A percentile compares a stretch with the other conserved stretches of the same genome.
These are phyloP conservation scores for Apiotrichum brassicae DNA, from an alignment of 1,284 basidiomycete species.

Conservation along the genomic window DNA sequence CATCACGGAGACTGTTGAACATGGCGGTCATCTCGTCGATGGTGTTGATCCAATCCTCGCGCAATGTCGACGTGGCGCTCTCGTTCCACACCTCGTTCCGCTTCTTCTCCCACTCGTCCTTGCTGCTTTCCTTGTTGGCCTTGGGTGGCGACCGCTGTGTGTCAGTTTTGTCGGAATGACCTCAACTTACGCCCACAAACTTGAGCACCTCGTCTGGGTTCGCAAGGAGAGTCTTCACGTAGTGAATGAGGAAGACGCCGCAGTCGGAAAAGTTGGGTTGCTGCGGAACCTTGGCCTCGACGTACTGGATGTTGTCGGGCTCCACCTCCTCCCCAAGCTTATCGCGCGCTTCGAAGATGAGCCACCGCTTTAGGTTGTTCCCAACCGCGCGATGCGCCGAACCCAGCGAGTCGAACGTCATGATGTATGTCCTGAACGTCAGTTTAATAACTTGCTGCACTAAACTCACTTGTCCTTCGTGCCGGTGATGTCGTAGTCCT, in stretches of 20 bases:
- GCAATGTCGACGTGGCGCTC: conserved; percentile 12
- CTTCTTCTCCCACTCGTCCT: conserved; percentile 9
- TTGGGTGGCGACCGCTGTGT: conserved; percentile 26
- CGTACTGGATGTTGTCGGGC: conserved; percentile 45
- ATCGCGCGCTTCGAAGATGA: conserved; percentile 70
- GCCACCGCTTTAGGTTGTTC: conserved; percentile 61
- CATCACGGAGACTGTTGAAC: not conserved
- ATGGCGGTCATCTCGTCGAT: conserved; percentile 17
- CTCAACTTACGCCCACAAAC: conserved; percentile 36
- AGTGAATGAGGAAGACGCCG: conserved; percentile 49
- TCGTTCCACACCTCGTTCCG: conserved; percentile 14
- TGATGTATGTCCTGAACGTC: conserved; percentile 60
- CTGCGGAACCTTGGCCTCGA: conserved; percentile 40
- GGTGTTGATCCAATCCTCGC: conserved; percentile 11
- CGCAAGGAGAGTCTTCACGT: conserved; percentile 37
- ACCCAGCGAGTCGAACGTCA: conserved; percentile 83
- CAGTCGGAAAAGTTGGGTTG: conserved; percentile 53
- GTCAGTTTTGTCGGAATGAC: too few species aligned
- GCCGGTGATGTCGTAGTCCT: conserved; percentile 15
- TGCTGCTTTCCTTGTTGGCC: not conserved
- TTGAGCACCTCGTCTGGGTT: conserved; percentile 28
- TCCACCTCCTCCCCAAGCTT: conserved; percentile 54
- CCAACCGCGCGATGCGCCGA: conserved; percentile 59
- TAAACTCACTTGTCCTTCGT: conserved; percentile 22
- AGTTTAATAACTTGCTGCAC: not conserved